Evolutionary conservation across 768 basidiomycete species (phyloP).

Genomic region (Collybia nuda): DNA sequence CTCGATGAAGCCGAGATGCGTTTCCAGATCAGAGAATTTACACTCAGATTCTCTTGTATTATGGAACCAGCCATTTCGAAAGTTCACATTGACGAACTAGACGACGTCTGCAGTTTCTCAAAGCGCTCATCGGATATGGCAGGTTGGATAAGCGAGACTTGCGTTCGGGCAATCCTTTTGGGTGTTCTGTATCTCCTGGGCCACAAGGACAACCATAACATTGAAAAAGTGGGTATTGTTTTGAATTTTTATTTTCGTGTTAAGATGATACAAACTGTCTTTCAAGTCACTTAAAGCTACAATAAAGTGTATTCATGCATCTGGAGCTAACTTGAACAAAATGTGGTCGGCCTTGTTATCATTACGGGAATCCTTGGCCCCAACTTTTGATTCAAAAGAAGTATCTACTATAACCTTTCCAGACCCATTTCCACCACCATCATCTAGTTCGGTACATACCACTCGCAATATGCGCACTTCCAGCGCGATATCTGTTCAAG

Average conservation of each 20-base stretch:
- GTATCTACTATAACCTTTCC: constrained; percentile 34
- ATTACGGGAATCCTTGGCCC: constrained; percentile 30
- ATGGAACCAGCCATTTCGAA: constrained; percentile 44
- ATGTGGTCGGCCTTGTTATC: constrained; percentile 58
- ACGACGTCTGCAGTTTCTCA: constrained; percentile 33
- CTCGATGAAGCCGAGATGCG: constrained; percentile 55
- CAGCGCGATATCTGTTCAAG: constrained; percentile 9
- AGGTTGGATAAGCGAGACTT: constrained; percentile 67
- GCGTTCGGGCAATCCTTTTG: constrained; percentile 61
- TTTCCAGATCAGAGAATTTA: constrained; percentile 74
- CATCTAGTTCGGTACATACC: constrained; percentile 33
- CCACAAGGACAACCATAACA: constrained; percentile 37
- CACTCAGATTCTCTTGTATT: constrained; percentile 57
- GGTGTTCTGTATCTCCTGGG: constrained; percentile 58
- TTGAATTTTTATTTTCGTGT: constrained; percentile 1
- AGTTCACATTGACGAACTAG: constrained; percentile 61
- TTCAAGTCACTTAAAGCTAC: constrained; percentile 42
- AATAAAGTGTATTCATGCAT: constrained; percentile 49
- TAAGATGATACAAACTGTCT: neutral
- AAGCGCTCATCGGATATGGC: constrained; percentile 36
- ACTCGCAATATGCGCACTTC: constrained; percentile 48
- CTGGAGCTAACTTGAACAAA: constrained; percentile 57
- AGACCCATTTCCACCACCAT: constrained; percentile 59
- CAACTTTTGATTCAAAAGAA: constrained; percentile 16
- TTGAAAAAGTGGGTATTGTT: constrained; percentile 29